Evolutionary conservation across 371 early-diverging fungal species (phyloP), one percentile per base, ranked within the genome.

Genomic region (Modicella reniformis): DNA sequence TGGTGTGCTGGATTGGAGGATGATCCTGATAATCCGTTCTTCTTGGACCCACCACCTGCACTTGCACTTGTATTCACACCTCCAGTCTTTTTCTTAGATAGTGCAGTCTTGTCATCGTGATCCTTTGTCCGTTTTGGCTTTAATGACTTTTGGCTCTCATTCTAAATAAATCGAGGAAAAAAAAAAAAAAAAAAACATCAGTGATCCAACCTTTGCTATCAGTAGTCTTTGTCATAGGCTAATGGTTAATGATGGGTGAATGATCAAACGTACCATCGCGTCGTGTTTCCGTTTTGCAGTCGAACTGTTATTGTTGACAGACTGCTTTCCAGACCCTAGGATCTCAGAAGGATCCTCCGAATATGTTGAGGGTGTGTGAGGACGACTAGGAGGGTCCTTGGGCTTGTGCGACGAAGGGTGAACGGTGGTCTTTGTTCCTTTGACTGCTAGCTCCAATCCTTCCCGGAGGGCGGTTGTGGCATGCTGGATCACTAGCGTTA

Each of bases 381-480:
- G 40, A 33, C 59, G 52, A 17, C 59, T 67, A 44, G n/a, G n/a
- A n/a, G 8, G 19, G 23, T 25, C 26, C 32, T 44, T 41, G n/a
- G 57, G 33, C 33, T 12, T 50, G 28, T 51, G 12, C 32, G 21
- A 47, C 4, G 41, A 47, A 23, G 65, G 40, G n/a, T 26, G 52
- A 4, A 13, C 19, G 21, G 57, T 62, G 54, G 59, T 30, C 29
- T 33, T 54, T 17, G 59, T 25, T 5, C 67, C 65, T 9, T 59
- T 63, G 55, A 74, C 60, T 21, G 74, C 74, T n/a, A 64, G 37
- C 54, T 68, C 63, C 9, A 74, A 52, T 26, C 60, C 74, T 29
- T 74, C 74, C 60, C 67, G 63, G 17, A 74, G 60, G 6, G 68
- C 68, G 1, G 67, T n/a, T 3, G 74, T 68, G 4, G 65, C 68